Conservation (phyloP, 208 protist genomes). For the Strigomonas galati region DNA sequence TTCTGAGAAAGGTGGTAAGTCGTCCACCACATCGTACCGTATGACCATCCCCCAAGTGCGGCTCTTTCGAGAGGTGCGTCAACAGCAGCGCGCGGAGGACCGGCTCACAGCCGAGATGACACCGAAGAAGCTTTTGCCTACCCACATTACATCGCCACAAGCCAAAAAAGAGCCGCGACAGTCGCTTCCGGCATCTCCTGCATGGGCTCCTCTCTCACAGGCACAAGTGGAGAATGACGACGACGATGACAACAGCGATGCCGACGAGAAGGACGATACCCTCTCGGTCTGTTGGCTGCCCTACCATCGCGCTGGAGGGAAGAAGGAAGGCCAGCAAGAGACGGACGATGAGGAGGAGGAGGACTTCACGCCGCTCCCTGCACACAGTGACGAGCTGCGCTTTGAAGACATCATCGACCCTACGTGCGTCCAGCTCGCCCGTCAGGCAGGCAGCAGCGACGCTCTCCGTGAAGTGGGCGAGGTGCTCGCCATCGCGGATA, state of each 20-base stretch:
- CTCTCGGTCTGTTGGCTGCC: background rate
- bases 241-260: background rate
- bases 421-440: background rate
- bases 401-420: slow-evolving; percentile 4
- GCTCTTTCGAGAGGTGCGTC: too few relatives aligned
- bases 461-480: slow-evolving; percentile 24
- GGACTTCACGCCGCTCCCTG: background rate
- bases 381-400: background rate
- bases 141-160: too few relatives aligned
- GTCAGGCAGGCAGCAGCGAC: background rate
- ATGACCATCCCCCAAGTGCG: too few relatives aligned
- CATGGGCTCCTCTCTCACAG: too few relatives aligned
- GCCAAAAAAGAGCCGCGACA: background rate
- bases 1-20: too few relatives aligned
- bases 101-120: too few relatives aligned
- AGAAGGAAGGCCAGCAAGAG: background rate
- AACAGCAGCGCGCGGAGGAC: background rate
- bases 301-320: background rate
- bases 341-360: background rate
- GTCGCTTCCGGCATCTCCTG: background rate
- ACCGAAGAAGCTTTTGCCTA: too few relatives aligned
- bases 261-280: background rate
- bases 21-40: too few relatives aligned
- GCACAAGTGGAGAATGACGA: background rate
- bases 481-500: slow-evolving; percentile 25